Evolutionary conservation across 768 basidiomycete genomes (phyloP).

Genomic region (Termitomyces sp.): DNA sequence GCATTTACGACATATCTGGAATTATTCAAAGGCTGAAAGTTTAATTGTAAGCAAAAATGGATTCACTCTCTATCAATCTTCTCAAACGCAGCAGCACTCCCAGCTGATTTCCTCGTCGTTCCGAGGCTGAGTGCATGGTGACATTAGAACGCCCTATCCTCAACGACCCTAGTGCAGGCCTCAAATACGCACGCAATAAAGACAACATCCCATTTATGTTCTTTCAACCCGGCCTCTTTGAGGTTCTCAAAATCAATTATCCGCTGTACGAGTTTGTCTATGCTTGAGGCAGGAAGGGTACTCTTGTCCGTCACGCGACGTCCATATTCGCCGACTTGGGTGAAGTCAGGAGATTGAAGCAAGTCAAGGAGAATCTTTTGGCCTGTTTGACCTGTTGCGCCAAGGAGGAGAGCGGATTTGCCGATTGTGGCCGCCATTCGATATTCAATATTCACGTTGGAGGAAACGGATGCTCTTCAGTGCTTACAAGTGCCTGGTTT

Average conservation of each 20-base stretch:
- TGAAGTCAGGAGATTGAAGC: constrained; percentile 49
- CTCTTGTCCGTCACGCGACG: constrained; percentile 49
- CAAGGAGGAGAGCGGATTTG: constrained; percentile 65
- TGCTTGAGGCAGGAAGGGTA: constrained; percentile 28
- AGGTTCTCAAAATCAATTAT: constrained; percentile 66
- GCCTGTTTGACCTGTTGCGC: constrained; percentile 71
- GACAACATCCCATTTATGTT: constrained; percentile 69
- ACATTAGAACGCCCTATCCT: background rate
- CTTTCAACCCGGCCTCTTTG: constrained; percentile 42
- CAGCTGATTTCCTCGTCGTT: constrained; percentile 56
- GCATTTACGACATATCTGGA: constrained; percentile 70
- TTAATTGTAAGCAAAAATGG: background rate
- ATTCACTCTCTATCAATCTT: constrained; percentile 75
- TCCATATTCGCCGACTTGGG: constrained; percentile 66
- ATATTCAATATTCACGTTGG: background rate
- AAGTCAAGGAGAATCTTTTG: constrained; percentile 56
- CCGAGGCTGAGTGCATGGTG: constrained; percentile 41
- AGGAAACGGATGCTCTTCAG: background rate
- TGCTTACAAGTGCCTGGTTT: no score
- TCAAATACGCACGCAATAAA: constrained; percentile 54
- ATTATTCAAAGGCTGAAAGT: background rate
- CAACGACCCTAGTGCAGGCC: background rate
- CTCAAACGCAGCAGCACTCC: constrained; percentile 61
- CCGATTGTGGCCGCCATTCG: constrained; percentile 12
- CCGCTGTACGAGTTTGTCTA: constrained; percentile 65